Evolutionary conservation across 306 rosid genomes (phyloP), one percentile per base, ranked within the genome.

Genomic region (Cucurbita moschata): DNA sequence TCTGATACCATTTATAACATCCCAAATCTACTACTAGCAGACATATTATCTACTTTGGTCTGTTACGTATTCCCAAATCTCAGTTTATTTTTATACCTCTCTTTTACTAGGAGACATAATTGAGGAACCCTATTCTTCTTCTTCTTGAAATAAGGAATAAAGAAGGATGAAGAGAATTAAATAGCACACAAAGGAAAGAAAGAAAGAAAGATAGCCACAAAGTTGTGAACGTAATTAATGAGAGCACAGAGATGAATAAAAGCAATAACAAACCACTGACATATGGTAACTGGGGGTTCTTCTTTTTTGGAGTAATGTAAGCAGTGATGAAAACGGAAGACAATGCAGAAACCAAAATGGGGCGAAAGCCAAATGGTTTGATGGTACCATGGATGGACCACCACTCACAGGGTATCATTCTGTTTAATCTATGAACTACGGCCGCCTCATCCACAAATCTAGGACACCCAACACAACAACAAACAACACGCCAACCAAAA

Each of bases 201-300:
- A 30, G 35, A 2, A 30, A 3, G 35, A 30, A 2, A 30, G 35
- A 30, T 30, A 30, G 35, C 35, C 35, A 30, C 35, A 30, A 30
- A 30, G 35, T 30, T 30, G 2, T 30, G 35, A 30, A 30, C 35
- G 35, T 2, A 30, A 30, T 63, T 8, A 63, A 8, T 16, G 70
- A 10, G 47, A 10, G 47, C 68, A 62, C 47, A 62, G 5, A 60
- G 40, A 44, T 63, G 8, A n/a, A 40, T 63, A 16, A 63, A 63
- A 63, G n/a, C 15, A 40, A 39, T 63, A 63, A 63, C 70, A 63
- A 63, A 40, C 70, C 70, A 63, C 70, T 61, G 68, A 61, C 68
- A 61, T 61, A 38, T 37, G 7, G 35, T 13, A 59, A 59, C 43
- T 59, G 7, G 42, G n/a, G n/a, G 4, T 26, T 30, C 21, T 55